Evolutionary conservation across 495 filamentous ascomycete genomes (phyloP).

Genomic region (Cryomyces minteri): DNA sequence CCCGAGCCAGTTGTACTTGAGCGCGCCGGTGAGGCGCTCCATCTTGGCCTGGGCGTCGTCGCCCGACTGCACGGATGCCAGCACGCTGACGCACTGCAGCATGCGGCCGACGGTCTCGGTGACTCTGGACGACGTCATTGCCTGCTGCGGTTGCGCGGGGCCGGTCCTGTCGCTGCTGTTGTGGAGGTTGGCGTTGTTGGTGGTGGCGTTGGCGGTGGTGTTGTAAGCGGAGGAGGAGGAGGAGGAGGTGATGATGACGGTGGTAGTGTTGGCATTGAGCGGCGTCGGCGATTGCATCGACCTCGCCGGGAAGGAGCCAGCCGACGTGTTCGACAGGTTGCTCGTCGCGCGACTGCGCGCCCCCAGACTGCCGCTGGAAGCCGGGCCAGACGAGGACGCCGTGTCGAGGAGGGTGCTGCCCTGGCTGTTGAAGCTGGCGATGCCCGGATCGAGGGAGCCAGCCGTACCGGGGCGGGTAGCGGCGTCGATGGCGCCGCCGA

Average conservation of each 20-base stretch:
- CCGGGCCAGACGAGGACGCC: conserved; percentile 24
- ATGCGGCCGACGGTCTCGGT: conserved; percentile 90
- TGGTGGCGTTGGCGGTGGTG: conserved; percentile 9
- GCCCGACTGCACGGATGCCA: conserved; percentile 65
- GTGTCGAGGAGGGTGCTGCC: conserved; percentile 46
- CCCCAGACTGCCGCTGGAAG: conserved; percentile 16
- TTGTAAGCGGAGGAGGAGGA: background rate
- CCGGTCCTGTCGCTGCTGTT: background rate
- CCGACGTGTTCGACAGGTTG: conserved; percentile 84
- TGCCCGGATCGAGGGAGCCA: conserved; percentile 48
- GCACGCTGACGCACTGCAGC: conserved; percentile 88
- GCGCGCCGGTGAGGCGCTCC: conserved; percentile 59
- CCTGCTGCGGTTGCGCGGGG: conserved; percentile 8
- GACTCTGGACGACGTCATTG: conserved; percentile 66
- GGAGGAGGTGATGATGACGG: background rate
- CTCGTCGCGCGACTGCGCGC: conserved; percentile 59
- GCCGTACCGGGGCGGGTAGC: conserved; percentile 44
- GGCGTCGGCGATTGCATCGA: conserved; percentile 9
- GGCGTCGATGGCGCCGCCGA: conserved; percentile 12
- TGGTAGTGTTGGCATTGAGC: conserved; percentile 53
- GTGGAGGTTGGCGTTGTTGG: background rate
- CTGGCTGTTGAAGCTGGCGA: conserved; percentile 58
- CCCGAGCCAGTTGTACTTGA: conserved; percentile 95
- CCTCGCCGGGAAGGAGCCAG: conserved; percentile 35
- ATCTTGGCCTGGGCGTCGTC: conserved; percentile 66